A percentile compares a stretch with the other conserved stretches of the same genome.
Conservation (phyloP, 257 asterid genomes). For the Handroanthus guayacan region DNA sequence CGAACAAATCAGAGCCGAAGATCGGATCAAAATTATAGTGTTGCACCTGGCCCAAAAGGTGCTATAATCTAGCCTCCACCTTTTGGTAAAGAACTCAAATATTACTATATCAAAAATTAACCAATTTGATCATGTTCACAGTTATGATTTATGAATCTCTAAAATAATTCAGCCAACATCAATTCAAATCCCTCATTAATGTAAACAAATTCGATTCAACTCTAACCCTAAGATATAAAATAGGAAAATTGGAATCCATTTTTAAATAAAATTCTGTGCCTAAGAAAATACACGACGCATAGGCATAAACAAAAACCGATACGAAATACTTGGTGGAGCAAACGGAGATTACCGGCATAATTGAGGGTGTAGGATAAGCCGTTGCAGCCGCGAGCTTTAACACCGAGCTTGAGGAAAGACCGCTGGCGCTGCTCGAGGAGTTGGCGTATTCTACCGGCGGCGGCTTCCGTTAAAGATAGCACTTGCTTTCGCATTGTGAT, state of each 20-base stretch:
- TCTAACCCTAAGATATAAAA: conserved; percentile 17
- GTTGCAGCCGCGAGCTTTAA: conserved; percentile 97
- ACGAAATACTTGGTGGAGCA: background rate
- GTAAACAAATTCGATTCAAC: conserved; percentile 11
- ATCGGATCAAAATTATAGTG: background rate
- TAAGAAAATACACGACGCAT: background rate
- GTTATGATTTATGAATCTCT: background rate
- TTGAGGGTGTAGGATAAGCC: conserved; percentile 98
- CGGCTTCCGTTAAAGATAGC: conserved; percentile 74
- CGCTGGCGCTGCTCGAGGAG: conserved; percentile 87
- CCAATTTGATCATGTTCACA: background rate
- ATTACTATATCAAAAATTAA: background rate
- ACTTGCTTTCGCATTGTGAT: conserved; percentile 76
- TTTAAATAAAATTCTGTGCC: background rate
- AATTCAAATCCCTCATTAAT: conserved; percentile 11
- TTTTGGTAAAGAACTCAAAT: background rate
- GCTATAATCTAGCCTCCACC: background rate
- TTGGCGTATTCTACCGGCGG: conserved; percentile 78
- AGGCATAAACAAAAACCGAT: background rate
- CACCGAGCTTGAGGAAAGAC: conserved; percentile 91
- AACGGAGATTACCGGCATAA: conserved; percentile 65
- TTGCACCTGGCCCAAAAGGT: background rate
- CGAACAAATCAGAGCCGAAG: background rate
- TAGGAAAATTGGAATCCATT: background rate
- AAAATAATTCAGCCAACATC: conserved; percentile 7